phyloP scores from a whole-genome alignment of 176 grass and related monocot species.

The Tillandsia fasciculata region DNA sequence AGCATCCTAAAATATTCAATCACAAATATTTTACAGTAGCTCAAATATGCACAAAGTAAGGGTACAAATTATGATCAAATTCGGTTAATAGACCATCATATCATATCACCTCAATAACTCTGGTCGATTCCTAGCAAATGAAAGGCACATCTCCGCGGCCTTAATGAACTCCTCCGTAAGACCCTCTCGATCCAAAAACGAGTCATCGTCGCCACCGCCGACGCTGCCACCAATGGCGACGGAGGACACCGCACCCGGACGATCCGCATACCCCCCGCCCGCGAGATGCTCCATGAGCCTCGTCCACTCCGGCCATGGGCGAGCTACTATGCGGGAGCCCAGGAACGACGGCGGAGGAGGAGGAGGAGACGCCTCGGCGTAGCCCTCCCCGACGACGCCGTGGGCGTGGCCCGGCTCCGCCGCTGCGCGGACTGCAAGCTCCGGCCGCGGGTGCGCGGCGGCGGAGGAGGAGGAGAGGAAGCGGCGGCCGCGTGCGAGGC shows the following conservation, averaged over 20 bases:
- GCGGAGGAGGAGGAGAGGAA: conserved; percentile 9
- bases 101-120: conserved; percentile 61
- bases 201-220: conserved; percentile 12
- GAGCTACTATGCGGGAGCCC: neutral
- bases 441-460: neutral
- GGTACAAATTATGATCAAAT: too few species aligned
- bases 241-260: neutral
- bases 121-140: conserved; percentile 60
- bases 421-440: conserved; percentile 1
- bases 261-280: conserved; percentile 30
- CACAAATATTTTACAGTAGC: conserved; percentile 2
- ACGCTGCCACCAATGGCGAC: too few species aligned
- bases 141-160: conserved; percentile 39
- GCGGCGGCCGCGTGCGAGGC: conserved; percentile 17
- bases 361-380: neutral
- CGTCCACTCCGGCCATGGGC: conserved; percentile 54
- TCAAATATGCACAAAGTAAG: neutral
- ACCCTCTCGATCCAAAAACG: conserved; percentile 5
- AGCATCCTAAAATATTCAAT: conserved; percentile 36
- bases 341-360: neutral
- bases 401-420: conserved; percentile 1
- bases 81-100: neutral
- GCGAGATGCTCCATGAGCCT: conserved; percentile 49
- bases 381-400: conserved; percentile 15
- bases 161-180: conserved; percentile 37